Percentiles rank a stretch among this genome's conserved stretches.
Evolutionary conservation across 352 stramenopile species (phyloP).

Genomic region (Phytophthora syringae): DNA sequence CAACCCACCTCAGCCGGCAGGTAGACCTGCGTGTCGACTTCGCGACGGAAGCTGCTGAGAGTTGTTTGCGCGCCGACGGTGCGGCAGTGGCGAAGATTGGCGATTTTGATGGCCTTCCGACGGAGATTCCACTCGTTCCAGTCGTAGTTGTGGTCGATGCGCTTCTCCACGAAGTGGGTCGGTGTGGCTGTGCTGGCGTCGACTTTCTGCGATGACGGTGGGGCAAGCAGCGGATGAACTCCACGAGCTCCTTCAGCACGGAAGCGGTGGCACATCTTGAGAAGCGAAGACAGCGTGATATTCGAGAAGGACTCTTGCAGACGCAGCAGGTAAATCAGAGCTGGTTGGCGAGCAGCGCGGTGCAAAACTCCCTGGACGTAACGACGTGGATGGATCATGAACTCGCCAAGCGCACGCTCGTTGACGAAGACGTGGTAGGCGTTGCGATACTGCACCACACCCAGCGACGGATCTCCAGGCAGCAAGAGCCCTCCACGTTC

Average conservation of each 20-base stretch:
- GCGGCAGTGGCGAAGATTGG: slow-evolving; percentile 91
- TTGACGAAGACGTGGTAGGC: slow-evolving; percentile 94
- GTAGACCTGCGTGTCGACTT: slow-evolving; percentile 91
- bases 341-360: slow-evolving; percentile 74
- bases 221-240: slow-evolving; percentile 69
- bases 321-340: slow-evolving; percentile 93
- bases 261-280: slow-evolving; percentile 67
- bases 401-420: slow-evolving; percentile 85
- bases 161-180: slow-evolving; percentile 92
- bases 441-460: slow-evolving; percentile 91
- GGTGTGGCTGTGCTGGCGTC: slow-evolving; percentile 92
- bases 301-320: slow-evolving; percentile 89
- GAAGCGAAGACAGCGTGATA: slow-evolving; percentile 70
- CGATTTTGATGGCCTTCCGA: slow-evolving; percentile 89
- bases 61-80: slow-evolving; percentile 91
- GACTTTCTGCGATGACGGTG: slow-evolving; percentile 63
- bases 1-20: slow-evolving; percentile 59
- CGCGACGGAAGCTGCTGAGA: slow-evolving; percentile 88
- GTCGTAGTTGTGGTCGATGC: slow-evolving; percentile 92
- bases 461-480: slow-evolving; percentile 90
- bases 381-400: slow-evolving; percentile 86
- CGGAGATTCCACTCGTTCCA: slow-evolving; percentile 96
- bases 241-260: slow-evolving; percentile 37
- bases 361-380: slow-evolving; percentile 83
- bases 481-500: slow-evolving; percentile 90